These are phyloP conservation scores for Pseudomassariella vexata DNA, from an alignment of 2,329 filamentous ascomycete genomes.

Conservation along the genomic window DNA sequence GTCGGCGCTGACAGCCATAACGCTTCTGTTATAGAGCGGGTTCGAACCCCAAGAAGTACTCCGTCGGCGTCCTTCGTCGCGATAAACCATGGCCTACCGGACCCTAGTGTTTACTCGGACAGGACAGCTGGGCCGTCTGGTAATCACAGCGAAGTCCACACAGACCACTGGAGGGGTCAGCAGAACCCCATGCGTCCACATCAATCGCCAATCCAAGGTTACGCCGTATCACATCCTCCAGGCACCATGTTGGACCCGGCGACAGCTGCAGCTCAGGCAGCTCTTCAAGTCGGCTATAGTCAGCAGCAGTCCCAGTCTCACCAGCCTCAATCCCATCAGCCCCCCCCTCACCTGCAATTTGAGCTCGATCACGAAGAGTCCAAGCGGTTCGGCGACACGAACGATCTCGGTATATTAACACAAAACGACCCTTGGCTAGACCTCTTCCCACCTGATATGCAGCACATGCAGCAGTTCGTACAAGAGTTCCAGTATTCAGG, in stretches of 20 bases:
- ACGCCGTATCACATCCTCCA: slow-evolving; percentile 2
- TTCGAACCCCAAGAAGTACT: slow-evolving; percentile 21
- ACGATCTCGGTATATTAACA: slow-evolving; percentile 8
- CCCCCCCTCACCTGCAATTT: too few species aligned
- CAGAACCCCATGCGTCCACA: background rate
- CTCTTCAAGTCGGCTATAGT: background rate
- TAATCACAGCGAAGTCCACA: slow-evolving; percentile 1
- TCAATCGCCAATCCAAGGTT: slow-evolving; percentile 2
- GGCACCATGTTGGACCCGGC: slow-evolving; percentile 2
- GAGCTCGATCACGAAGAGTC: slow-evolving; percentile 3
- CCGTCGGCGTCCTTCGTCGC: slow-evolving; percentile 31
- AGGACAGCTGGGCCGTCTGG: background rate
- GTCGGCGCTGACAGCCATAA: slow-evolving; percentile 17
- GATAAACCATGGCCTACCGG: slow-evolving; percentile 32
- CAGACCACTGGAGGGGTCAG: slow-evolving; percentile 3
- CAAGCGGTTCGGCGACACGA: slow-evolving; percentile 7
- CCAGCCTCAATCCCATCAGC: too few species aligned
- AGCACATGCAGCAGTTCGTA: too few species aligned
- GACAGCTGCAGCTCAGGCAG: slow-evolving; percentile 1
- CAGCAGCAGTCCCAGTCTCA: background rate
- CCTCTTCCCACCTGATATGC: too few species aligned
- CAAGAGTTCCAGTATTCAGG: too few species aligned
- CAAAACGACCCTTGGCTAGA: slow-evolving; percentile 9
- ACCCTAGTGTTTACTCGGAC: slow-evolving; percentile 5
- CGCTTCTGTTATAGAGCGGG: slow-evolving; percentile 13